phyloP scores from a whole-genome alignment of 2,329 filamentous ascomycete genomes.

The Colletotrichum endophyticum region DNA sequence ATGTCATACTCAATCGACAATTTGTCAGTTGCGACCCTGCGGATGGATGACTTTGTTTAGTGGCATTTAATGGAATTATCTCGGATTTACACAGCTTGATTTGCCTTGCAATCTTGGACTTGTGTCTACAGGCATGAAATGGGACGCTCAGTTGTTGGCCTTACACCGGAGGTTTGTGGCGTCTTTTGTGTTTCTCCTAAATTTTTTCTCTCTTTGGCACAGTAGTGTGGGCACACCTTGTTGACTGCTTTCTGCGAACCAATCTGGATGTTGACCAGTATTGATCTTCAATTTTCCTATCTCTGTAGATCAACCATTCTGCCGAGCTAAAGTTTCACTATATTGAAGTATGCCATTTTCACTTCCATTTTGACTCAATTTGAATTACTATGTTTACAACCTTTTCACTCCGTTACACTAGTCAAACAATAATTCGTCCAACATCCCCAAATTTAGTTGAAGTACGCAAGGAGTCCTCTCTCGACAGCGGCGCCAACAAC shows the following conservation, averaged over 20 bases:
- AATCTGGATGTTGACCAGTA: background rate
- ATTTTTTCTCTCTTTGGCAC: background rate
- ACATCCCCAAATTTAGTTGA: background rate
- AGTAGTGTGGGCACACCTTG: background rate
- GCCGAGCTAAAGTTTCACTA: background rate
- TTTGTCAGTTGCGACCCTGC: background rate
- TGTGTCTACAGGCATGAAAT: background rate
- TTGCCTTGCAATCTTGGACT: accelerated
- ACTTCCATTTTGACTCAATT: background rate
- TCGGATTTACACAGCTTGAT: background rate
- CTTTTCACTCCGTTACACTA: background rate
- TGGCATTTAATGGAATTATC: background rate
- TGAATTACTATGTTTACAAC: background rate
- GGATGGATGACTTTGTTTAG: background rate
- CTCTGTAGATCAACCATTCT: accelerated
- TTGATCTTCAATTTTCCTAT: accelerated
- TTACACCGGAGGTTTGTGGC: accelerated
- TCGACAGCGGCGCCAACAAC: constrained; percentile 53
- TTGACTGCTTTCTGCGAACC: background rate
- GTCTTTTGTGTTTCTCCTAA: background rate
- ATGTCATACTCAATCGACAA: background rate
- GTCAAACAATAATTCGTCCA: background rate
- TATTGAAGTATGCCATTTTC: background rate
- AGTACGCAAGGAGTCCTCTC: constrained; percentile 13
- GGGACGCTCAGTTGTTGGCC: background rate